Percentiles rank a stretch among this genome's conserved stretches.
Conservation (phyloP, 768 basidiomycete species). For the Mycena haematopus region DNA sequence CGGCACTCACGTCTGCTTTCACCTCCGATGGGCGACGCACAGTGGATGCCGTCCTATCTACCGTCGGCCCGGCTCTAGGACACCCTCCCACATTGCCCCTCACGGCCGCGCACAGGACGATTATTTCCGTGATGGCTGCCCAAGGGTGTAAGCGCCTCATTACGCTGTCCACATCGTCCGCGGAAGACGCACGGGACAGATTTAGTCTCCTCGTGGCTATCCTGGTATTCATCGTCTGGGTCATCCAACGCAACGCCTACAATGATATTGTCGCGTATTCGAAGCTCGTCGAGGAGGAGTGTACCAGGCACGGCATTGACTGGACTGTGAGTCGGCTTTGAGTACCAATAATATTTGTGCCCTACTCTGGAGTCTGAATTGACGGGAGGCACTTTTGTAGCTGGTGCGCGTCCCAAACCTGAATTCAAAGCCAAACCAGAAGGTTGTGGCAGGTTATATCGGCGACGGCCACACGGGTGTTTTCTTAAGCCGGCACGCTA, state of each 20-base stretch:
- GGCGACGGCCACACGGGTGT: conserved; percentile 6
- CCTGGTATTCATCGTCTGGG: conserved; percentile 11
- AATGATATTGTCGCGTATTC: conserved; percentile 8
- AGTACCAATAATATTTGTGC: too few relatives aligned
- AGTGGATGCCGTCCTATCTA: conserved; percentile 5
- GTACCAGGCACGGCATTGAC: conserved; percentile 2
- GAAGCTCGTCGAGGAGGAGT: conserved; percentile 3
- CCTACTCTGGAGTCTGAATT: too few relatives aligned
- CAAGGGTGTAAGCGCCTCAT: conserved; percentile 8
- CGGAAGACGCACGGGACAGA: conserved; percentile 1
- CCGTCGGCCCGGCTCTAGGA: neutral
- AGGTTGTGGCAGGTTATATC: neutral
- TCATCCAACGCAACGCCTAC: conserved; percentile 11
- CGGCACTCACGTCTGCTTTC: neutral
- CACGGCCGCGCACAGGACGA: conserved; percentile 5
- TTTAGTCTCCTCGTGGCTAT: neutral
- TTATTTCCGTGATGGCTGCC: conserved; percentile 5
- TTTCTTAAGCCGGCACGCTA: neutral
- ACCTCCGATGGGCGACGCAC: neutral
- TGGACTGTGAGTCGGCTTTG: conserved; percentile 2
- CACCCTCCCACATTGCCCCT: conserved; percentile 6
- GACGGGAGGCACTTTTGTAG: neutral
- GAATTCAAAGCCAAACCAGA: conserved; percentile 1
- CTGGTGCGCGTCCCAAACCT: conserved; percentile 1
- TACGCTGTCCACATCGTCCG: neutral